These are phyloP conservation scores for Colletotrichum aenigma DNA, from an alignment of 2,329 filamentous ascomycete species.

Conservation along the genomic window DNA sequence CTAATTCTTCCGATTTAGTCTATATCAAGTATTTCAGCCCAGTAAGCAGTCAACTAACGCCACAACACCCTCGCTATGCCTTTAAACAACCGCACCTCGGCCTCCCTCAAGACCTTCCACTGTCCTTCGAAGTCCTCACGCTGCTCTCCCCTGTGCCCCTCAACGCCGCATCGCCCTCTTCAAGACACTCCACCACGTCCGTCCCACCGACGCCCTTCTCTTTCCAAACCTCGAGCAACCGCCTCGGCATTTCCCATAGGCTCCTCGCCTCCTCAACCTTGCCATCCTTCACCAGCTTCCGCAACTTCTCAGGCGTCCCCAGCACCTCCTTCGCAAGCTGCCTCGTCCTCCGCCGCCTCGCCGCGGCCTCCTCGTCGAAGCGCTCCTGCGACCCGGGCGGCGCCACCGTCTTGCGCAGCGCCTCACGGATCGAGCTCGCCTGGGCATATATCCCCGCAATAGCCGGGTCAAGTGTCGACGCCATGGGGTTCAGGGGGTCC, in stretches of 20 bases:
- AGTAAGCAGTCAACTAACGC: neutral
- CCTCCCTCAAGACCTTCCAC: slow-evolving; percentile 1
- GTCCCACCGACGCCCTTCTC: slow-evolving; percentile 58
- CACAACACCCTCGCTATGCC: slow-evolving; percentile 12
- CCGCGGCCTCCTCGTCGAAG: slow-evolving; percentile 35
- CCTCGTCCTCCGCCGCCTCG: slow-evolving; percentile 44
- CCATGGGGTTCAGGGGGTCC: slow-evolving; percentile 78
- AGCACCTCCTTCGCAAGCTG: slow-evolving; percentile 68
- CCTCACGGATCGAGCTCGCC: slow-evolving; percentile 58
- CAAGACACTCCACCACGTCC: slow-evolving; percentile 58
- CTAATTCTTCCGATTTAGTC: neutral
- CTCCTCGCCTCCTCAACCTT: slow-evolving; percentile 63
- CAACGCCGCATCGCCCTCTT: slow-evolving; percentile 59
- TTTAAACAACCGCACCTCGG: neutral
- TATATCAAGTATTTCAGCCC: neutral
- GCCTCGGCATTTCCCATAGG: slow-evolving; percentile 60
- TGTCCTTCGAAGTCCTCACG: slow-evolving; percentile 17
- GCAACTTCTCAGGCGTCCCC: slow-evolving; percentile 63
- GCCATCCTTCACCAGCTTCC: slow-evolving; percentile 62
- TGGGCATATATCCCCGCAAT: slow-evolving; percentile 76
- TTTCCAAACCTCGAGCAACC: slow-evolving; percentile 57
- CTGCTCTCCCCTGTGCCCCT: slow-evolving; percentile 23
- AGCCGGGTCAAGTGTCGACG: slow-evolving; percentile 73
- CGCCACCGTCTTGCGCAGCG: slow-evolving; percentile 52
- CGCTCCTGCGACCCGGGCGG: slow-evolving; percentile 46